These are phyloP conservation scores for Phytophthora vignae DNA, from an alignment of 352 stramenopile species.

Conservation along the genomic window DNA sequence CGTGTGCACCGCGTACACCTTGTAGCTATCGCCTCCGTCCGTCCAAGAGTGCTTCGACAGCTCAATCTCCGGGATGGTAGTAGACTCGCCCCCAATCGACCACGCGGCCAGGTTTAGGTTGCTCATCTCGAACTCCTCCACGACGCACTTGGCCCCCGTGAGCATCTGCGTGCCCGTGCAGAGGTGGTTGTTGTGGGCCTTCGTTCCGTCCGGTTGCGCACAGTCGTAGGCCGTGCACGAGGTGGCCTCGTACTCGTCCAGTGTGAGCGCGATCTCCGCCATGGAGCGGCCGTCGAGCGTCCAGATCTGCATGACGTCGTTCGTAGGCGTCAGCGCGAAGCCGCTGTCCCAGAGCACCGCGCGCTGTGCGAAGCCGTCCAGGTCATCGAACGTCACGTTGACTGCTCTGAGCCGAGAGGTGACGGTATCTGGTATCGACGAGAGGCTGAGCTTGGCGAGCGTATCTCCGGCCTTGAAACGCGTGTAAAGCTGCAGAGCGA, in stretches of 20 bases:
- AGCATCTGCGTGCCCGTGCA: slow-evolving; percentile 38
- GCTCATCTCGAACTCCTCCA: slow-evolving; percentile 22
- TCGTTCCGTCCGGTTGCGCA: slow-evolving; percentile 18
- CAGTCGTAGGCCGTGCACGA: slow-evolving; percentile 29
- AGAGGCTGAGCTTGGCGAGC: slow-evolving; percentile 13
- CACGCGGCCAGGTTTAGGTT: slow-evolving; percentile 35
- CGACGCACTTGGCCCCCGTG: slow-evolving; percentile 33
- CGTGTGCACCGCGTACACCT: slow-evolving; percentile 34
- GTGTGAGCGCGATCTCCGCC: slow-evolving; percentile 35
- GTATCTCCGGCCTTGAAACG: slow-evolving; percentile 21
- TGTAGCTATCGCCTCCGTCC: slow-evolving; percentile 20
- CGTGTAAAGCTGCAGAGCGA: slow-evolving; percentile 42
- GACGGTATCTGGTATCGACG: slow-evolving; percentile 29
- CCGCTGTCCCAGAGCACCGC: slow-evolving; percentile 68
- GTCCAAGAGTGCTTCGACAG: slow-evolving; percentile 31
- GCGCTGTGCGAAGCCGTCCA: slow-evolving; percentile 51
- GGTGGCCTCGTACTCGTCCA: slow-evolving; percentile 28
- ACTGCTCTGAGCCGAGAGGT: slow-evolving; percentile 27
- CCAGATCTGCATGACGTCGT: slow-evolving; percentile 38
- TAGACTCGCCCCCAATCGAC: slow-evolving; percentile 29
- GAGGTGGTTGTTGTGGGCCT: slow-evolving; percentile 18
- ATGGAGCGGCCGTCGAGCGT: slow-evolving; percentile 40
- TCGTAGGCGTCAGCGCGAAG: slow-evolving; percentile 34
- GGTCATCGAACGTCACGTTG: slow-evolving; percentile 26
- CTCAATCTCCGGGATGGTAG: slow-evolving; percentile 26